Evolutionary conservation across 495 filamentous ascomycete species (phyloP).

Genomic region (Apodospora peruviana): DNA sequence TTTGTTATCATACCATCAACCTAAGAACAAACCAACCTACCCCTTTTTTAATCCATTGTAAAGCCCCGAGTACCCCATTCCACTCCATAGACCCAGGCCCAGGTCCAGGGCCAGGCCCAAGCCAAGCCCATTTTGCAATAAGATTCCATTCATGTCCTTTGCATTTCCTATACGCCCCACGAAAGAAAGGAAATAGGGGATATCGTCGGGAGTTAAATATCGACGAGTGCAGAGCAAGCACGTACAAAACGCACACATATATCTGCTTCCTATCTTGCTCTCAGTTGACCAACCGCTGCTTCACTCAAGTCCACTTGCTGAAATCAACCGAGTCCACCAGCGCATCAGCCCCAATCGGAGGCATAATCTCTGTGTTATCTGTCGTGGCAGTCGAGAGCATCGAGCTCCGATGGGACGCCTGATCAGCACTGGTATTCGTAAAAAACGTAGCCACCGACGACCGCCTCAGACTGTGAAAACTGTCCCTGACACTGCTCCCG

Average conservation of each 20-base stretch:
- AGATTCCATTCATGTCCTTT: too few relatives aligned
- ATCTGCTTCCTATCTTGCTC: not conserved
- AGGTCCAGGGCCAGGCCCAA: too few relatives aligned
- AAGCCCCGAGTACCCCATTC: too few relatives aligned
- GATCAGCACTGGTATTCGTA: conserved; percentile 39
- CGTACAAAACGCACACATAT: not conserved
- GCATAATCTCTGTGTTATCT: conserved; percentile 43
- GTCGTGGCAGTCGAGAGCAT: conserved; percentile 44
- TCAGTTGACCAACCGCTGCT: not conserved
- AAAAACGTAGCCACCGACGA: conserved; percentile 53
- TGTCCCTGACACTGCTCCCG: conserved; percentile 42
- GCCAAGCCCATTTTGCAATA: too few relatives aligned
- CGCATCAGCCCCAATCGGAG: conserved; percentile 36
- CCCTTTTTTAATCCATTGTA: too few relatives aligned
- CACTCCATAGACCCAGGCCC: too few relatives aligned
- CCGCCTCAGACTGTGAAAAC: conserved; percentile 43
- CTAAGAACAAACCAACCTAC: too few relatives aligned
- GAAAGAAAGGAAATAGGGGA: too few relatives aligned
- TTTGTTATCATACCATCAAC: too few relatives aligned
- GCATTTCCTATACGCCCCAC: too few relatives aligned
- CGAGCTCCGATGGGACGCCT: conserved; percentile 44
- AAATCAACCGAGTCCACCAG: conserved; percentile 55
- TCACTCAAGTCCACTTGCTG: conserved; percentile 49
- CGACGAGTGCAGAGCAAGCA: too few relatives aligned
- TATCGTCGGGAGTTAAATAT: too few relatives aligned